Base-by-base conservation (phyloP, 2,329 filamentous ascomycete genomes). In the Graphilbum sp. region DNA sequence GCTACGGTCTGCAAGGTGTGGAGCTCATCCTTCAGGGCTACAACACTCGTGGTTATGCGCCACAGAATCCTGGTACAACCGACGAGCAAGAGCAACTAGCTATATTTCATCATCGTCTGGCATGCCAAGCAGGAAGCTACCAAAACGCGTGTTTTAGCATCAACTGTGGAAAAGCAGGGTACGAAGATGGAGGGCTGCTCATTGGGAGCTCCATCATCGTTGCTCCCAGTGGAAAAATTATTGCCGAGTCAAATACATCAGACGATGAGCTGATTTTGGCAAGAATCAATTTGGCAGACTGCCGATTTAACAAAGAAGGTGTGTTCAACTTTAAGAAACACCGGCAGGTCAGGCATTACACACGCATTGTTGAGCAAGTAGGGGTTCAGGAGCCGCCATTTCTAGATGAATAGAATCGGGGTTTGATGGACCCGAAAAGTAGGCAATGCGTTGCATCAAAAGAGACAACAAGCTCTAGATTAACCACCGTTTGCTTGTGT, bases 111-210 rank as follows among this genome's bases (percentile, higher is more conserved):
- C 64, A 67, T 42, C 54, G 59, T 35, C 52, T 69, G 15, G 57
- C 61, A 10, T 61, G 65, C 56, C 63, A 67, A 47, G 55, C 58
- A 1, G 63, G 66, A 35, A 61, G 57, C 41, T 69, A 69, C 47
- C 64, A 64, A 49, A 66, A 69, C 45, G 57, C 58, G 12, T 63
- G 59, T 40, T 69, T 65, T 47, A 60, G 57, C 21, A 58, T 69
- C 40, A 57, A 55, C 36, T 54, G 60, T 2, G 64, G 61, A 12
- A 61, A 65, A 40, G 62, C 59, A 31, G 65, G 66, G 2, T 38
- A 58, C 7, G 66, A 68, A 44, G 63, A 36, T 15, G 62, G 62
- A 10, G 54, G 61, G 34, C 34, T 38, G 20, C 50, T 69, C 36
- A 66, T 69, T 36, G 64, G 52, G 2, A 63, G 62, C 6, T 64